These are phyloP conservation scores for Neurospora tetrasperma DNA, from an alignment of 495 filamentous ascomycete genomes.

Conservation along the genomic window DNA sequence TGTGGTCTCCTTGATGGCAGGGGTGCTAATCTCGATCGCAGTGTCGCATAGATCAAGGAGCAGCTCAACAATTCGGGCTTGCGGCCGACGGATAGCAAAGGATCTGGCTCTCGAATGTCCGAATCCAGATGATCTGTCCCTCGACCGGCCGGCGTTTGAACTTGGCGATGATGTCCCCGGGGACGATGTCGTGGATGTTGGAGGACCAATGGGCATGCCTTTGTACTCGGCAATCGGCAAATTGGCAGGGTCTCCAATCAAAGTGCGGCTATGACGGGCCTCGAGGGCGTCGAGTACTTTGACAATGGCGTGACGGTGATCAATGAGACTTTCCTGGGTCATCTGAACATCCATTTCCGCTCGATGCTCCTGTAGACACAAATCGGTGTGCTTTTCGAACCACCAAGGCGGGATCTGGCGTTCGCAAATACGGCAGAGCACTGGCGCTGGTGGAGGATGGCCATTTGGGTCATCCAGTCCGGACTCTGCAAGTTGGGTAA, in stretches of 20 bases:
- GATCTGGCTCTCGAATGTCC: slow-evolving; percentile 63
- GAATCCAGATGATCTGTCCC: slow-evolving; percentile 68
- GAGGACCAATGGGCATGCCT: slow-evolving; percentile 74
- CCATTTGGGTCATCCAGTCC: slow-evolving; percentile 70
- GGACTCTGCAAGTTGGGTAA: slow-evolving; percentile 79
- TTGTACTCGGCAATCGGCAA: slow-evolving; percentile 76
- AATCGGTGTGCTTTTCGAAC: slow-evolving; percentile 98
- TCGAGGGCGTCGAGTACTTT: slow-evolving; percentile 89
- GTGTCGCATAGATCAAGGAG: slow-evolving; percentile 94
- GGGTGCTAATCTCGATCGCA: slow-evolving; percentile 85
- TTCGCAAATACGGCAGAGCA: slow-evolving; percentile 94
- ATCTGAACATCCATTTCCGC: slow-evolving; percentile 97
- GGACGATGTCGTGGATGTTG: slow-evolving; percentile 50
- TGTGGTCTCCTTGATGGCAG: slow-evolving; percentile 73
- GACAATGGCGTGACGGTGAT: slow-evolving; percentile 92
- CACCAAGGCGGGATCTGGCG: slow-evolving; percentile 98
- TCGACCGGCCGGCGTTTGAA: slow-evolving; percentile 57
- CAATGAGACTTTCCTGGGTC: slow-evolving; percentile 82
- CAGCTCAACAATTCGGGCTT: slow-evolving; percentile 87
- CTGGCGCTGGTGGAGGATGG: slow-evolving; percentile 76
- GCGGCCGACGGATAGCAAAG: slow-evolving; percentile 80
- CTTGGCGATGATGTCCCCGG: slow-evolving; percentile 47
- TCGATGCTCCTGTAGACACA: slow-evolving; percentile 89
- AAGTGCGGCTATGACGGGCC: slow-evolving; percentile 58
- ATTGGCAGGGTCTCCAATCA: slow-evolving; percentile 47